Conservation (phyloP, 2,329 filamentous ascomycete species). For the Madurella mycetomatis region DNA sequence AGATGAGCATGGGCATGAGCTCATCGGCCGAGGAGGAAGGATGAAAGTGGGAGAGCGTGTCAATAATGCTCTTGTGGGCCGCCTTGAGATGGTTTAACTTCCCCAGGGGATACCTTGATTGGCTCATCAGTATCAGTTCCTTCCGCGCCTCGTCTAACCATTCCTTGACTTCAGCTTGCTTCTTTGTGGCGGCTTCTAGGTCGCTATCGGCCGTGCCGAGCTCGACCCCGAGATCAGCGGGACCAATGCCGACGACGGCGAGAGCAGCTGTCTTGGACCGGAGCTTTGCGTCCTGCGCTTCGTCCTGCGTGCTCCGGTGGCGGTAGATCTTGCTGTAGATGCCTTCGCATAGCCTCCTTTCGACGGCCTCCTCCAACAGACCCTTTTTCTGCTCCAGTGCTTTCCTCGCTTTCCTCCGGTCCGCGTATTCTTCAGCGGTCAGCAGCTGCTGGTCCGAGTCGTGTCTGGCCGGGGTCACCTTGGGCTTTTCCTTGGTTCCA, state of each 20-base stretch:
- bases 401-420: conserved; percentile 72
- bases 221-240: conserved; percentile 79
- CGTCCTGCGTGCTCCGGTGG: conserved; percentile 86
- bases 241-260: conserved; percentile 83
- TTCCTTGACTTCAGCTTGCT: conserved; percentile 63
- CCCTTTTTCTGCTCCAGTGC: conserved; percentile 72
- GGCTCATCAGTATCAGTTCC: conserved; percentile 75
- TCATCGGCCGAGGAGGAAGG: conserved; percentile 90
- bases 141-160: conserved; percentile 67
- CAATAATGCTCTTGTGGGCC: conserved; percentile 91
- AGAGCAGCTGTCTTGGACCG: conserved; percentile 90
- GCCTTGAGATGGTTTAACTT: conserved; percentile 86
- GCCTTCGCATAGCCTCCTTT: conserved; percentile 77
- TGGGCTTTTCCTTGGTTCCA: conserved; percentile 48
- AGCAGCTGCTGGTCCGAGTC: conserved; percentile 75
- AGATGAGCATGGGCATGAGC: conserved; percentile 94
- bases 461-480: conserved; percentile 36
- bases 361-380: conserved; percentile 84
- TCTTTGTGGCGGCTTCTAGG: conserved; percentile 54
- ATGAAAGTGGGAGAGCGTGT: conserved; percentile 66
- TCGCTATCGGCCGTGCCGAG: conserved; percentile 55
- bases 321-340: conserved; percentile 87
- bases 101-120: conserved; percentile 80
- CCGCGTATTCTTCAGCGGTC: conserved; percentile 76
- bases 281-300: conserved; percentile 90